Conservation (phyloP, 192 early-diverging fungal genomes). For the Rhizophagus prolifer region DNA sequence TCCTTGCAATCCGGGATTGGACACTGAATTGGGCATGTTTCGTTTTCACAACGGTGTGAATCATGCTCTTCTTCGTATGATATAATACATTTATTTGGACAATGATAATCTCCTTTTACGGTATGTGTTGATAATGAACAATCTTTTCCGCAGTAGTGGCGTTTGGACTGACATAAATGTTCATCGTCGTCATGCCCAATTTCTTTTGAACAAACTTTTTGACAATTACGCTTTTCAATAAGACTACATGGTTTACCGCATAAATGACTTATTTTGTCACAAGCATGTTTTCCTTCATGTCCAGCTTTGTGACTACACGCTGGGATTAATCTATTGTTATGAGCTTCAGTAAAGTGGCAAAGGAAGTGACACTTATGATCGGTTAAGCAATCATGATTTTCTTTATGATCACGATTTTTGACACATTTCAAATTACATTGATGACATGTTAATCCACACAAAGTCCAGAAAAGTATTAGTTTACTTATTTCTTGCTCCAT, state of each 20-base stretch:
- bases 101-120: slow-evolving; percentile 14
- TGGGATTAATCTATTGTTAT: slow-evolving; percentile 19
- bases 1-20: slow-evolving; percentile 8
- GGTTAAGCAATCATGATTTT: slow-evolving; percentile 27
- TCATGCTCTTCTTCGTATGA: background rate
- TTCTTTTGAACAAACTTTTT: slow-evolving; percentile 26
- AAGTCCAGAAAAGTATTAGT: slow-evolving; percentile 16
- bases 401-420: slow-evolving; percentile 21
- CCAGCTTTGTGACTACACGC: slow-evolving; percentile 16
- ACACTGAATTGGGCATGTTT: slow-evolving; percentile 25
- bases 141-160: slow-evolving; percentile 30
- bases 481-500: slow-evolving; percentile 23
- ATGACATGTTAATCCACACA: slow-evolving; percentile 21
- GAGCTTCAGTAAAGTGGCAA: slow-evolving; percentile 22
- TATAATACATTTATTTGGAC: slow-evolving; percentile 20
- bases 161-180: slow-evolving; percentile 24
- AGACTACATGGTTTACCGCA: slow-evolving; percentile 4
- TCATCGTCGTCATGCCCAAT: slow-evolving; percentile 16
- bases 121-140: slow-evolving; percentile 27
- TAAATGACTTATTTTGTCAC: slow-evolving; percentile 3
- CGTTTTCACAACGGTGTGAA: slow-evolving; percentile 19
- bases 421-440: slow-evolving; percentile 22
- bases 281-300: slow-evolving; percentile 22
- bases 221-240: slow-evolving; percentile 16
- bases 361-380: slow-evolving; percentile 26